Conservation (phyloP, 208 protist species). For the Trypanosoma melophagium region DNA sequence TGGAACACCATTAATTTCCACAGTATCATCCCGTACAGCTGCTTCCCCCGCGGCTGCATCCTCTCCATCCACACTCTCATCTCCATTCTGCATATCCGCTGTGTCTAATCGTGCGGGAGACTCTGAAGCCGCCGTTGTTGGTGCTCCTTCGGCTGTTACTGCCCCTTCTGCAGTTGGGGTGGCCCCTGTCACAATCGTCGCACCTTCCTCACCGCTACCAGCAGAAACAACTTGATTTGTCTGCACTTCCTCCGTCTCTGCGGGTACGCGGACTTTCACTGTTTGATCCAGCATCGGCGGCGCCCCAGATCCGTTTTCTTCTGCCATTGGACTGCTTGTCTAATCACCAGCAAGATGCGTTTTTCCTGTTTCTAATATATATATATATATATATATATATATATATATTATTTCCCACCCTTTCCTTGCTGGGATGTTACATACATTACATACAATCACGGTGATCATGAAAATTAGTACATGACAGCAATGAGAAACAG, state of each 20-base stretch:
- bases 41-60: conserved; percentile 9
- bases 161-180: not conserved
- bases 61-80: conserved; percentile 14
- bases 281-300: not conserved
- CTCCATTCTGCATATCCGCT: conserved; percentile 4
- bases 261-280: not conserved
- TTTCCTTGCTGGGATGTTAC: no score
- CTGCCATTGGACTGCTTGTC: no score
- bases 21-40: conserved; percentile 15
- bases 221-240: not conserved
- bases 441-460: no score
- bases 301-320: no score
- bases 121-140: not conserved
- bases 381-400: no score
- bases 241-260: not conserved
- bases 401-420: no score
- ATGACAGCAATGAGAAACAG: not conserved
- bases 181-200: not conserved
- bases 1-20: conserved; percentile 47
- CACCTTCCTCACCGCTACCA: not conserved
- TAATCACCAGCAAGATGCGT: no score
- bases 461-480: not conserved
- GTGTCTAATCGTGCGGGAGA: not conserved
- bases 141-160: not conserved
- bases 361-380: no score